These are phyloP conservation scores for Neopestalotiopsis rosae DNA, from an alignment of 2,329 filamentous ascomycete genomes.

Conservation along the genomic window DNA sequence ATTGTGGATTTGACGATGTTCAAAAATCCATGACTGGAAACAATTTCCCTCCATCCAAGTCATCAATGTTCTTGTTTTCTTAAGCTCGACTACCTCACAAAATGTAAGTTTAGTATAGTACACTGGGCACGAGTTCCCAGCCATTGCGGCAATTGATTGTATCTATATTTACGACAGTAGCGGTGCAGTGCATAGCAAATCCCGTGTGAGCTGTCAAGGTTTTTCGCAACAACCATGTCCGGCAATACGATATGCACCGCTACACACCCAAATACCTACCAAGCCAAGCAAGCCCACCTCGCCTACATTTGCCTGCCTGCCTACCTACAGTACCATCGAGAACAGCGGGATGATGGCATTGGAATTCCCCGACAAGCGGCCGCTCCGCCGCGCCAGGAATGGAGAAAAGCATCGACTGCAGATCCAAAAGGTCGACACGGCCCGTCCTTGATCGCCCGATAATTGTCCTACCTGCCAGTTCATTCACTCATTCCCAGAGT, in stretches of 20 bases:
- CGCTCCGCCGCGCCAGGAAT: neutral
- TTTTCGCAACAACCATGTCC: neutral
- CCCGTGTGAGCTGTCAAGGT: neutral
- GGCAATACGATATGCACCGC: neutral
- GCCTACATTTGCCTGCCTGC: too few species aligned
- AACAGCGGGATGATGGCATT: neutral
- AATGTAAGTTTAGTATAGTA: neutral
- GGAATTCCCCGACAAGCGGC: neutral
- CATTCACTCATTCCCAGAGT: neutral
- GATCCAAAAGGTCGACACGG: neutral
- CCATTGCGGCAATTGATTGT: neutral
- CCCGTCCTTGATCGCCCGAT: neutral
- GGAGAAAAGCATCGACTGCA: conserved; percentile 1
- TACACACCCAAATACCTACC: neutral
- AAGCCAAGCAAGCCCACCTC: too few species aligned
- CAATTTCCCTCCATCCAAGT: too few species aligned
- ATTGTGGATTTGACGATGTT: too few species aligned
- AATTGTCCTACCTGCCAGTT: neutral
- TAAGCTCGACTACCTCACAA: too few species aligned
- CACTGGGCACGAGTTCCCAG: neutral
- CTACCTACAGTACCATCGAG: neutral
- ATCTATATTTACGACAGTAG: too few species aligned
- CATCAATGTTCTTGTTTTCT: too few species aligned
- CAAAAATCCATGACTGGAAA: too few species aligned
- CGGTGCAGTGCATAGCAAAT: neutral